Evolutionary conservation across 106 monocot species (phyloP).

Genomic region (Gastrodia elata): DNA sequence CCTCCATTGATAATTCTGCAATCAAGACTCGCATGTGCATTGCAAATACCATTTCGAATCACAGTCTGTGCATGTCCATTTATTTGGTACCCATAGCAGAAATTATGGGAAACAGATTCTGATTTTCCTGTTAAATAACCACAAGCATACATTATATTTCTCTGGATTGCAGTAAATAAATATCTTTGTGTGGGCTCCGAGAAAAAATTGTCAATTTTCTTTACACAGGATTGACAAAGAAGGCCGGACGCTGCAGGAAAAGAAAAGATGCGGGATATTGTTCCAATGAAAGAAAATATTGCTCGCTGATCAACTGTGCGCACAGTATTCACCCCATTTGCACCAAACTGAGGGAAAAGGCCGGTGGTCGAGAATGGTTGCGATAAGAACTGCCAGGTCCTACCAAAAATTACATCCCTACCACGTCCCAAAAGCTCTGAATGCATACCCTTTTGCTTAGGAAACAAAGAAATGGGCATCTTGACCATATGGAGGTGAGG

Average conservation of each 20-base stretch:
- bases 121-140: conserved; percentile 18
- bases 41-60: conserved; percentile 10
- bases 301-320: conserved; percentile 3
- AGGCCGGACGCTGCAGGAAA: not conserved
- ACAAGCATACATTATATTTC: conserved; percentile 34
- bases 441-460: conserved; percentile 16
- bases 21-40: conserved; percentile 16
- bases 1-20: conserved; percentile 25
- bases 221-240: not conserved
- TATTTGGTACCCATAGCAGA: not conserved
- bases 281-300: conserved; percentile 1
- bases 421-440: conserved; percentile 17
- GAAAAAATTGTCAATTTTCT: not conserved
- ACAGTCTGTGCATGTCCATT: not conserved
- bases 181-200: not conserved
- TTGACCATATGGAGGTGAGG: conserved; percentile 4
- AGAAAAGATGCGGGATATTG: not conserved
- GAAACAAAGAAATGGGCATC: conserved; percentile 17
- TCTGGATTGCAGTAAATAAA: conserved; percentile 10
- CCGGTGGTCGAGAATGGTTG: conserved; percentile 9
- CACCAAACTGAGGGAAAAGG: not conserved
- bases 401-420: conserved; percentile 10
- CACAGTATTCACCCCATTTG: not conserved
- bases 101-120: conserved; percentile 9
- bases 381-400: conserved; percentile 10